These are phyloP conservation scores for Psilocybe azurescens DNA, from an alignment of 768 basidiomycete genomes.

Conservation along the genomic window DNA sequence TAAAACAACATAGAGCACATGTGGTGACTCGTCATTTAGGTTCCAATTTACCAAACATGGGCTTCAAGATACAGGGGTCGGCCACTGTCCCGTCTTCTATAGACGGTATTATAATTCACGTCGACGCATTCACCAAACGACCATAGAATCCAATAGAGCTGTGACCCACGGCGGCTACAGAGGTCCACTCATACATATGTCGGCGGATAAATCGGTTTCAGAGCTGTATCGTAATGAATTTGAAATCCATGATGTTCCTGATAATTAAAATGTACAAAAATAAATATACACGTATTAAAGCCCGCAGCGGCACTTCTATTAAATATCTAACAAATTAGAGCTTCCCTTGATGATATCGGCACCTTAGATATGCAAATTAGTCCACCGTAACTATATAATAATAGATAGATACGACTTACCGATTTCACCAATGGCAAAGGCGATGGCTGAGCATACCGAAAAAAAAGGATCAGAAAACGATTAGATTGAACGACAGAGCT, in stretches of 20 bases:
- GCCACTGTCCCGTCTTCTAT: not conserved
- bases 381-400: too few relatives aligned
- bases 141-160: not conserved
- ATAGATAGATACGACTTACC: not conserved
- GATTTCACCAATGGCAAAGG: constrained; percentile 7
- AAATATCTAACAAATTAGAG: too few relatives aligned
- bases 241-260: too few relatives aligned
- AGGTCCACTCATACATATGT: not conserved
- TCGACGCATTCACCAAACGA: not conserved
- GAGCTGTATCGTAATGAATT: not conserved
- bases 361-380: not conserved
- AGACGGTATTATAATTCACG: not conserved
- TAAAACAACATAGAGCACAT: too few relatives aligned
- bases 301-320: too few relatives aligned
- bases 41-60: not conserved
- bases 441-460: not conserved
- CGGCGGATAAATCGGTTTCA: too few relatives aligned
- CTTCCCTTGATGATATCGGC: constrained; percentile 11
- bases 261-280: too few relatives aligned
- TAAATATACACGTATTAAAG: too few relatives aligned
- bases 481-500: not conserved
- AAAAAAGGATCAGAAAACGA: not conserved
- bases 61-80: constrained; percentile 1
- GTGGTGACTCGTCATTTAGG: not conserved
- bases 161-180: not conserved